Evolutionary conservation across 805 yeast genomes (phyloP), one percentile per base, ranked within the genome.

Genomic region (Candida tibetensis): DNA sequence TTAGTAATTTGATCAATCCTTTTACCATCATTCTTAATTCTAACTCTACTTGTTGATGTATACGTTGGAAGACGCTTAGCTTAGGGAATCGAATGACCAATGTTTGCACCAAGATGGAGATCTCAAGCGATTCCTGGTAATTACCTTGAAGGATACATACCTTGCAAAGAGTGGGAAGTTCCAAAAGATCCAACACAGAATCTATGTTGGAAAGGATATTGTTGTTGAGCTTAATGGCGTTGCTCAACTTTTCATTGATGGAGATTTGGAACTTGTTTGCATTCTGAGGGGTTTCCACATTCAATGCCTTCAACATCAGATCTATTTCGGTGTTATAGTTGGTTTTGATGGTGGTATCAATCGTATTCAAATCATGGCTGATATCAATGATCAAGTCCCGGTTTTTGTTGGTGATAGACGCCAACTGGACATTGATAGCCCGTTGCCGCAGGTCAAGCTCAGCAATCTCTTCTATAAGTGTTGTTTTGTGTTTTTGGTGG

Each of bases 81-180:
- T 74, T 73, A 5, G 89, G 86, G 57, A 82, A 90, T 41, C 95
- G 70, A 13, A 81, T 76, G 0, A 74, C 66, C 17, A 93, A 66
- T 38, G 95, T 72, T 45, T 82, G 74, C 1, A 85, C 79, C 51
- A 85, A 80, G 21, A 84, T 74, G 9, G 89, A 83, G 10, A 91
- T 76, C 56, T 91, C 95, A 25, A 91, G 73, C 7, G 96, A 89
- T 52, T 89, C 95, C 23, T 88, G 84, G 55, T 90, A 93, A 52
- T 85, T 85, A 0, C 96, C 96, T 32, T 84, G 82, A 33, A 78
- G 71, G 8, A 90, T 86, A 60, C 97, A 87, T n/a, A 90, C 79
- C 33, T 81, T 74, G 23, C 91, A 81, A 33, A 91, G 58, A 1
- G 95, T 74, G 1, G 99, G 97, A 23, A 93, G 64, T 53, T 87